Conservation (phyloP, 2,329 filamentous ascomycete genomes). For the Pyrenophora tritici-repentis region DNA sequence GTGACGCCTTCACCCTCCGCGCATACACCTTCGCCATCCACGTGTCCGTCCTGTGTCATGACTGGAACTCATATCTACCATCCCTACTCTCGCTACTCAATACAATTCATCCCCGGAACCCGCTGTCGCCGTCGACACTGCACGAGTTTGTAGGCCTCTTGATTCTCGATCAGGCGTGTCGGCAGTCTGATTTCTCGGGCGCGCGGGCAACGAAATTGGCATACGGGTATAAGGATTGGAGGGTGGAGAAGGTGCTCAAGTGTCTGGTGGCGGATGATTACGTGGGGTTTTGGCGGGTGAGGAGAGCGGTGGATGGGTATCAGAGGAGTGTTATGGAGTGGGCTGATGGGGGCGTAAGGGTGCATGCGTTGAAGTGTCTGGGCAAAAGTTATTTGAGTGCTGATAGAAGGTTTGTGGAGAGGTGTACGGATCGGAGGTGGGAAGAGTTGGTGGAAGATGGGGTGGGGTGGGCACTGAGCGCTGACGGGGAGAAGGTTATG, state of each 20-base stretch:
- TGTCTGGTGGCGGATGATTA: constrained; percentile 83
- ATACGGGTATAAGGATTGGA: constrained; percentile 68
- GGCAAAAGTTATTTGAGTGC: constrained; percentile 79
- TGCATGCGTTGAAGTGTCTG: constrained; percentile 83
- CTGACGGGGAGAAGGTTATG: constrained; percentile 70
- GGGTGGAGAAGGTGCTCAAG: constrained; percentile 69
- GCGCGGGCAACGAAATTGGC: constrained; percentile 70
- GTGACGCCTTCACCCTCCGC: constrained; percentile 81
- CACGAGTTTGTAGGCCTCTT: constrained; percentile 81
- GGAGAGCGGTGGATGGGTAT: constrained; percentile 77
- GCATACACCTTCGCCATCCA: constrained; percentile 92
- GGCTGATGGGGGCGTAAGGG: constrained; percentile 73
- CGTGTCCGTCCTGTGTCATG: constrained; percentile 76
- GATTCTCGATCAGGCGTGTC: constrained; percentile 86
- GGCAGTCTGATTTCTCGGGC: constrained; percentile 73
- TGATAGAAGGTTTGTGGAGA: constrained; percentile 71
- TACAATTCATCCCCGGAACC: constrained; percentile 68
- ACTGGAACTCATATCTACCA: constrained; percentile 88
- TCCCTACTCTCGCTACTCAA: constrained; percentile 80
- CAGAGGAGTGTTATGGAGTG: constrained; percentile 79
- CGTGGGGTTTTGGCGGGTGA: constrained; percentile 73
- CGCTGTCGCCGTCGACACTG: constrained; percentile 72
- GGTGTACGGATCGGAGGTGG: constrained; percentile 72
- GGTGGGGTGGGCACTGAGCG: constrained; percentile 79
- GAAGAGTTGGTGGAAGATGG: constrained; percentile 69